Base-by-base conservation (phyloP, 2,329 filamentous ascomycete species). In the Alternaria arbusti region DNA sequence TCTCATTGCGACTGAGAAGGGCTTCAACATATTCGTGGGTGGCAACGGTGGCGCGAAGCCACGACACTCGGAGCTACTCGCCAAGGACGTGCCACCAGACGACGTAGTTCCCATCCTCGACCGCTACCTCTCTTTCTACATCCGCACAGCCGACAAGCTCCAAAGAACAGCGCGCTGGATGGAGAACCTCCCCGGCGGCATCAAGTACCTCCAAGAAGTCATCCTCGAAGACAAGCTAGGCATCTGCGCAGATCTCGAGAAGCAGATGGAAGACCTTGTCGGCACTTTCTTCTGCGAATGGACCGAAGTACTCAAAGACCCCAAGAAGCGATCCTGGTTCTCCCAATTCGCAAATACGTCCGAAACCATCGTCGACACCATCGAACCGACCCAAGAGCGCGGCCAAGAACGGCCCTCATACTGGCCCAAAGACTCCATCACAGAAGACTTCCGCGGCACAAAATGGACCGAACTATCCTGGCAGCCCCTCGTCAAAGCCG, bases 91-190 rank as follows among this genome's bases (percentile, higher is more conserved):
- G 0, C 88, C 92, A 0, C 91, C 92, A 0, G 89, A 92, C 55
- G 91, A 96, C 73, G 90, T 97, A 9, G 86, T 97, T 9, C 89
- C 92, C 1, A 91, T 97, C 61, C 84, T 97, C 3, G 94, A 97
- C 78, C 90, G 94, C 47, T 97, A 96, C 75, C 86, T 97, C 23
- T 93, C 94, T 82, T 95, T 97, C 84, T 97, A 97, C 82, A 96
- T 97, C 73, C 91, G 93, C 69, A 96, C 94, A 0, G 94, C 93
- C 47, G 94, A 97, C 82, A 94, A 92, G 76, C 88, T 97, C 0
- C 93, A 97, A 80, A 88, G 94, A 54, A 97, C 94, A 25, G 94
- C 94, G 0, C 87, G 93, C 23, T 97, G 94, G 94, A 84, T 97
- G 40, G 94, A 97, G 79, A 87, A 86, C 56, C 86, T 97, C 0